A percentile compares a stretch with the other conserved stretches of the same genome.
Evolutionary conservation across 1,139 yeast genomes (phyloP).

Genomic region (Protomyces inouyei): DNA sequence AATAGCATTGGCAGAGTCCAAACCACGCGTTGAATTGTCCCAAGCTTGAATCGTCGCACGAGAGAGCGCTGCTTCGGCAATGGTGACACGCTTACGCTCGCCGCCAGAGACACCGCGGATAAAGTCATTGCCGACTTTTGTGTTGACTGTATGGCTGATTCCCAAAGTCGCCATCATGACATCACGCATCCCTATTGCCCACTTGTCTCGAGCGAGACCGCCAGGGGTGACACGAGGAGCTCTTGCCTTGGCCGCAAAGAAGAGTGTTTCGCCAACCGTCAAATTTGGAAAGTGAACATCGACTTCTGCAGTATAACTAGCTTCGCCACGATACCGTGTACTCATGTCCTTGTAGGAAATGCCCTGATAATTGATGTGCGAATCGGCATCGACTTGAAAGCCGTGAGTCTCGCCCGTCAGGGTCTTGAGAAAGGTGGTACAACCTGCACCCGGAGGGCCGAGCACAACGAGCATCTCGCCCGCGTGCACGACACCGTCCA

Average conservation of each 20-base stretch:
- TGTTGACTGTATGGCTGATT: conserved; percentile 51
- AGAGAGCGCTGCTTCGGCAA: conserved; percentile 58
- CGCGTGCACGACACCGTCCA: conserved; percentile 46
- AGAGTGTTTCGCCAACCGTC: conserved; percentile 65
- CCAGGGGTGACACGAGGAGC: conserved; percentile 63
- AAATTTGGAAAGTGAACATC: conserved; percentile 70
- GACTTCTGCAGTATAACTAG: conserved; percentile 62
- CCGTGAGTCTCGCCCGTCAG: conserved; percentile 56
- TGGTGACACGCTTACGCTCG: conserved; percentile 59
- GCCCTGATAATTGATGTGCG: conserved; percentile 49
- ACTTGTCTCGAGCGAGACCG: conserved; percentile 54
- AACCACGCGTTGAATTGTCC: conserved; percentile 73
- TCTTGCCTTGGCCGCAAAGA: conserved; percentile 59
- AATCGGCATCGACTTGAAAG: conserved; percentile 37
- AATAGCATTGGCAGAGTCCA: conserved; percentile 69
- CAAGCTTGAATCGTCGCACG: conserved; percentile 64
- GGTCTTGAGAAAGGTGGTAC: conserved; percentile 51
- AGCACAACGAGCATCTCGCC: conserved; percentile 56
- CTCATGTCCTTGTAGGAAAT: conserved; percentile 47
- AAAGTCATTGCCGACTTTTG: conserved; percentile 58
- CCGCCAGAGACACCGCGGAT: conserved; percentile 65
- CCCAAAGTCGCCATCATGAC: conserved; percentile 69
- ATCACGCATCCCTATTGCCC: conserved; percentile 58
- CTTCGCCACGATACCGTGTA: conserved; percentile 60
- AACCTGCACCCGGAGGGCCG: conserved; percentile 62